phyloP scores from a whole-genome alignment of 495 filamentous ascomycete species.

The Mytilinidion resinicola region DNA sequence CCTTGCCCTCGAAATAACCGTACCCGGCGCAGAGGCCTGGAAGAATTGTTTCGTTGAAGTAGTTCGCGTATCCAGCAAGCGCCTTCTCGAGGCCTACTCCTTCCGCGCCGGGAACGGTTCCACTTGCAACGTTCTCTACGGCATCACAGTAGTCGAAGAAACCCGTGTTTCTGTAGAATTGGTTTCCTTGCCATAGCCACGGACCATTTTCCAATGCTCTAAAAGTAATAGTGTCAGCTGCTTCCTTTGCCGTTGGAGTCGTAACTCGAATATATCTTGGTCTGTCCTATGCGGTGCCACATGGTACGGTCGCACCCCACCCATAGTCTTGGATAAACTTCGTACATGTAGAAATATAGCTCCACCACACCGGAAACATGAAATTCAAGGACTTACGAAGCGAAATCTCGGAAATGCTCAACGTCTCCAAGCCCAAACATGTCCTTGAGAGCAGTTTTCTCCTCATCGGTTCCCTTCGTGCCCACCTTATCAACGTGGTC shows the following conservation, averaged over 20 bases:
- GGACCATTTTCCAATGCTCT: constrained; percentile 50
- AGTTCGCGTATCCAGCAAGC: constrained; percentile 48
- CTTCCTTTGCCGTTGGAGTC: no score
- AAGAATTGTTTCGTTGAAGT: constrained; percentile 44
- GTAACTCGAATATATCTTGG: no score
- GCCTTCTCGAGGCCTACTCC: constrained; percentile 53
- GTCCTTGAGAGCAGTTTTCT: constrained; percentile 49
- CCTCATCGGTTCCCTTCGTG: constrained; percentile 33
- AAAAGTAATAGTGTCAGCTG: constrained; percentile 1
- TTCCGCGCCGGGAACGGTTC: constrained; percentile 32
- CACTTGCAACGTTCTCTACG: constrained; percentile 39
- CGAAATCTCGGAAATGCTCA: constrained; percentile 55
- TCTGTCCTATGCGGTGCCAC: no score
- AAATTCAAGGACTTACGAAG: not conserved
- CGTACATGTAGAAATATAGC: no score
- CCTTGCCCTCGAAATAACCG: constrained; percentile 44
- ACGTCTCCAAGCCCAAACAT: constrained; percentile 52
- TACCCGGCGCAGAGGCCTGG: constrained; percentile 46
- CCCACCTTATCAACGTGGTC: constrained; percentile 40
- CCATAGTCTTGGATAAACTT: no score
- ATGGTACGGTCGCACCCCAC: no score
- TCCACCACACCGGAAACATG: no score
- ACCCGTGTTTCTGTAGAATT: constrained; percentile 36
- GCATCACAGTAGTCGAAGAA: constrained; percentile 53
- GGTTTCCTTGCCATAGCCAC: constrained; percentile 50